Evolutionary conservation across 2,329 filamentous ascomycete species (phyloP), one percentile per base, ranked within the genome.

Genomic region (Westerdykella aurantiaca): DNA sequence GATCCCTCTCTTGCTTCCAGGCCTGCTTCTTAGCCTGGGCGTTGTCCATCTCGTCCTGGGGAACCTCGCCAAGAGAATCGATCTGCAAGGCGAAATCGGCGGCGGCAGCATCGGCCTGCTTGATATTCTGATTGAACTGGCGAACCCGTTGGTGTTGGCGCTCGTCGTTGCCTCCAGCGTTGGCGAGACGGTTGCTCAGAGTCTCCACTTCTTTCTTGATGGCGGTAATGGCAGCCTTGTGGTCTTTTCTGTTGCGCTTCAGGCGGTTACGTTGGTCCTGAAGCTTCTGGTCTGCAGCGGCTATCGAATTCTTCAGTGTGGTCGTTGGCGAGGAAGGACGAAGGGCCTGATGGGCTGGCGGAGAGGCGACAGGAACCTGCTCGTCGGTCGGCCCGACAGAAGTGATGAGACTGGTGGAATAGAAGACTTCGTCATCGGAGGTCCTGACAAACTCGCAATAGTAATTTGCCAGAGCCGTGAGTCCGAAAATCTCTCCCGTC

Each of bases 271-370:
- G 83, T 57, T 85, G 81, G 48, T 89, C 85, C 18, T 78, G 72
- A 25, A 89, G 73, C 63, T 84, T 86, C 45, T 77, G 74, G 59
- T 89, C 84, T 39, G 83, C 80, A 10, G 83, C 80, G 38, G 80
- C 80, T 54, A 90, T 88, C 2, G 86, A 88, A 23, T 85, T 86
- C 63, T 81, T 83, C 33, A 91, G 74, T 2, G 86, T 90, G 9
- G 85, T 87, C 9, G 81, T 82, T 2, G 86, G 86, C 11, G 86
- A 90, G 49, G 86, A 83, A 21, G 86, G 85, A 39, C 84, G 81
- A 29, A 85, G 76, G 14, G 79, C 78, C 45, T 81, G 78, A 58
- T 82, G 81, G 39, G 75, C 72, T 35, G 77, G 70, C 21, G 77
- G 70, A 33, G 72, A 63, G 42, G 58, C 54, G 39, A 63, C 46